Evolutionary conservation across 108 stramenopile species (phyloP).

Genomic region (Nannochloropsis gaditana): DNA sequence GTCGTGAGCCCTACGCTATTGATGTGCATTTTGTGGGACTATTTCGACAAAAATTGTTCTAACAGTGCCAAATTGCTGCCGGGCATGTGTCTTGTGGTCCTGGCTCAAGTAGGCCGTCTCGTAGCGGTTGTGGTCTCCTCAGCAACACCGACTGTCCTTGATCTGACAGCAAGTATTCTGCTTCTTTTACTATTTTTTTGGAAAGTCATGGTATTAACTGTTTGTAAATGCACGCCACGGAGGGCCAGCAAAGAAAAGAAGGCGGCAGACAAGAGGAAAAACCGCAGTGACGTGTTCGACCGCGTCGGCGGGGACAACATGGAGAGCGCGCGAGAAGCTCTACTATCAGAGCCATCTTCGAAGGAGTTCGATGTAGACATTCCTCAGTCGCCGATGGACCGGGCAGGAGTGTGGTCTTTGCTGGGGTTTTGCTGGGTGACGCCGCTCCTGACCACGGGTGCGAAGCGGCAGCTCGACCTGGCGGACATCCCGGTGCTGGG

Average conservation of each 20-base stretch:
- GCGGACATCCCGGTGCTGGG: constrained; percentile 38
- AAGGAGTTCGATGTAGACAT: not conserved
- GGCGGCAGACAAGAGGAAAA: not conserved
- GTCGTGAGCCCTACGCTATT: not conserved
- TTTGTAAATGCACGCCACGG: not conserved
- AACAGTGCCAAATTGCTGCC: not conserved
- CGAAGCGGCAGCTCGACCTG: constrained; percentile 32
- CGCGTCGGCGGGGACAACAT: not conserved
- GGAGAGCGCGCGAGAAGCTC: not conserved
- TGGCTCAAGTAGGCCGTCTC: constrained; percentile 11
- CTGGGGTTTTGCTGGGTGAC: constrained; percentile 42
- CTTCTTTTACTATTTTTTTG: not conserved
- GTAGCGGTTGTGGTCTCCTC: not conserved
- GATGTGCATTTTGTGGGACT: not conserved
- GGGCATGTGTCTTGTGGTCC: not conserved
- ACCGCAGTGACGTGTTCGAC: not conserved
- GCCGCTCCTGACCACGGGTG: constrained; percentile 41
- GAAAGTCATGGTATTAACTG: not conserved
- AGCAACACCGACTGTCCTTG: not conserved
- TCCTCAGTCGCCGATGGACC: constrained; percentile 4
- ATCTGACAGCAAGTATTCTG: not conserved
- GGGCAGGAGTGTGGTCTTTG: constrained; percentile 18
- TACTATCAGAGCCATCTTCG: not conserved
- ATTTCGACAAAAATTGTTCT: not conserved
- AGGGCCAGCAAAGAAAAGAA: not conserved